These are phyloP conservation scores for Aspergillus persii DNA, from an alignment of 2,329 filamentous ascomycete species.

Conservation along the genomic window DNA sequence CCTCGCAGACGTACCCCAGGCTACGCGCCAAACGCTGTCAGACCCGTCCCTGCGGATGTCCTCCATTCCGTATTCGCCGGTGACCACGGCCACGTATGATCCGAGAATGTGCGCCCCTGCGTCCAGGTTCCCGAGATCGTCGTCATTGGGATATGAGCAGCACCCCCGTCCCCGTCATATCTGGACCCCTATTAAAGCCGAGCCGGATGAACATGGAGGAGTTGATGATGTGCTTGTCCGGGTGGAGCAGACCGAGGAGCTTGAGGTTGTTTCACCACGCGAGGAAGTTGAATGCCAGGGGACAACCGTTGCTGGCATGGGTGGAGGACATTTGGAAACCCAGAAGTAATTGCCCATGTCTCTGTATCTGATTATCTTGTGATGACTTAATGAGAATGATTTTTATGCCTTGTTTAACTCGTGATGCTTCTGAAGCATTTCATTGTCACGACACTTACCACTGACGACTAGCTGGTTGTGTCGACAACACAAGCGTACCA, in stretches of 20 bases:
- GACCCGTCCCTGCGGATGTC: conserved; percentile 4
- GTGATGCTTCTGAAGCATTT: not conserved
- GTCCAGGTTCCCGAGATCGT: conserved; percentile 1
- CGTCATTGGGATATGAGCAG: not conserved
- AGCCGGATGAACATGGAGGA: conserved; percentile 14
- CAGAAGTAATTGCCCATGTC: not conserved
- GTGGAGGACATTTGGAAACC: not conserved
- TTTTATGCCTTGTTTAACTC: not conserved
- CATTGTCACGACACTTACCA: not conserved
- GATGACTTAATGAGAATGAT: not conserved
- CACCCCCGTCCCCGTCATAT: conserved; percentile 1
- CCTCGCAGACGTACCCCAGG: conserved; percentile 14
- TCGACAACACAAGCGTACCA: not conserved
- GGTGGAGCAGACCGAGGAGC: conserved; percentile 13
- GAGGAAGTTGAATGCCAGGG: not conserved
- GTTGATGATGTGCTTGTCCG: conserved; percentile 23
- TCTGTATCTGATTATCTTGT: not conserved
- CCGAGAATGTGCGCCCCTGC: conserved; percentile 15
- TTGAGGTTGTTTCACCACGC: not conserved
- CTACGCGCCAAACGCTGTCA: conserved; percentile 7
- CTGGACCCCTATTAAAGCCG: conserved; percentile 27
- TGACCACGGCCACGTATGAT: conserved; percentile 19
- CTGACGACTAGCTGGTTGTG: not conserved
- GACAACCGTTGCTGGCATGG: not conserved
- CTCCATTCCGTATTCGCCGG: conserved; percentile 7